Conservation (phyloP, 2,329 filamentous ascomycete genomes). For the Emmonsia crescens region DNA sequence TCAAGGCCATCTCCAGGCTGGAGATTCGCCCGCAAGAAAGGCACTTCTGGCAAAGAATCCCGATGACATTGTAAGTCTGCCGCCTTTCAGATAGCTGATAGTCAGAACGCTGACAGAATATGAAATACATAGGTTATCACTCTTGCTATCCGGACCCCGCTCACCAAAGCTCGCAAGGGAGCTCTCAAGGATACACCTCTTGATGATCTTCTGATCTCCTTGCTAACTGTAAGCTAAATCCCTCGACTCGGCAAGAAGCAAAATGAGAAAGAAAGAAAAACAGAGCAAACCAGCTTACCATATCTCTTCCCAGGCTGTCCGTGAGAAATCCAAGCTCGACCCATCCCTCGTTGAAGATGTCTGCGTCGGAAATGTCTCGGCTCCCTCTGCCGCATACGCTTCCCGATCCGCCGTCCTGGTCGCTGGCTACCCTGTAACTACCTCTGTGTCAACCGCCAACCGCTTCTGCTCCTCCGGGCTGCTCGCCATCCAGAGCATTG, state of each 20-base stretch:
- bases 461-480: conserved; percentile 84
- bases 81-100: conserved; percentile 2
- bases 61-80: conserved; percentile 31
- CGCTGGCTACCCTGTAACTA: conserved; percentile 71
- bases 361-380: conserved; percentile 74
- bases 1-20: conserved; percentile 28
- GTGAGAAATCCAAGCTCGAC: conserved; percentile 76
- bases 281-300: background rate
- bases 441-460: conserved; percentile 74
- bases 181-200: conserved; percentile 30
- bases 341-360: conserved; percentile 81
- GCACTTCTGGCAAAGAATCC: conserved; percentile 26
- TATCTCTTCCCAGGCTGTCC: conserved; percentile 46
- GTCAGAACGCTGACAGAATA: conserved; percentile 2
- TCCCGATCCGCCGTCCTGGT: conserved; percentile 79
- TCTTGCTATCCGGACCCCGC: conserved; percentile 28
- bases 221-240: conserved; percentile 23
- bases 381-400: conserved; percentile 79
- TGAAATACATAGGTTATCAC: conserved; percentile 26
- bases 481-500: conserved; percentile 81
- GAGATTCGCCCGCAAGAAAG: conserved; percentile 20
- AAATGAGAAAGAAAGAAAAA: background rate
- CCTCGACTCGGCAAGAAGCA: background rate
- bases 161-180: conserved; percentile 32
- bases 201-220: conserved; percentile 28